Percentiles rank a stretch among this genome's conserved stretches.
These are phyloP conservation scores for Phytophthora lateralis DNA, from an alignment of 352 stramenopile genomes.

Conservation along the genomic window DNA sequence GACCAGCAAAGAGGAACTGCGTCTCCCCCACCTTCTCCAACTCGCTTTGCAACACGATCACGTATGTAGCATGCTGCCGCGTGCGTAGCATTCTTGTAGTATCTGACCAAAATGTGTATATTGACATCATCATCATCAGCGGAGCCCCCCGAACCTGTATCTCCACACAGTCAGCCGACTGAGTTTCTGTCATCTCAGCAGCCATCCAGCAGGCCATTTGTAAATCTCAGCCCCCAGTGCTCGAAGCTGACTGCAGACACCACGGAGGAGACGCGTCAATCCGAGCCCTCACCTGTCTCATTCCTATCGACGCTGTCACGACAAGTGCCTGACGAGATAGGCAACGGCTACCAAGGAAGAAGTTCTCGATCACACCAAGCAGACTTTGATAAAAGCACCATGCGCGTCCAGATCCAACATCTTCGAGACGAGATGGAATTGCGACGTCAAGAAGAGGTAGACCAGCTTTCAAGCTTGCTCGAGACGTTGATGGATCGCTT, in stretches of 20 bases:
- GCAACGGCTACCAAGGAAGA: not conserved
- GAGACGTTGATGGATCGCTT: conserved; percentile 45
- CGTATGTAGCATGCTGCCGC: conserved; percentile 9
- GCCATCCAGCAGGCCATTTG: conserved; percentile 9
- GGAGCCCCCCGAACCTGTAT: conserved; percentile 11
- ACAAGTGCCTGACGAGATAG: conserved; percentile 8
- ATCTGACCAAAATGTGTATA: conserved; percentile 1
- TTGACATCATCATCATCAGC: conserved; percentile 14
- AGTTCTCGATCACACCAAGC: conserved; percentile 10
- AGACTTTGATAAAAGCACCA: conserved; percentile 10
- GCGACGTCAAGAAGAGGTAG: conserved; percentile 39
- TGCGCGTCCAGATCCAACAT: conserved; percentile 42
- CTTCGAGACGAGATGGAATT: conserved; percentile 47
- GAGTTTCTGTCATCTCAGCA: conserved; percentile 8
- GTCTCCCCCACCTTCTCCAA: conserved; percentile 18
- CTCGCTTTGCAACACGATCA: conserved; percentile 28
- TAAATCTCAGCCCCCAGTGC: not conserved
- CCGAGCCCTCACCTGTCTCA: conserved; percentile 16
- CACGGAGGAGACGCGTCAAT: conserved; percentile 7
- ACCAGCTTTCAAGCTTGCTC: conserved; percentile 43
- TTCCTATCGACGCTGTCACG: conserved; percentile 22
- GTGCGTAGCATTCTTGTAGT: not conserved
- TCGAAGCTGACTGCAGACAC: conserved; percentile 4
- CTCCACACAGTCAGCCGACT: conserved; percentile 13
- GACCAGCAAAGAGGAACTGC: not conserved